Percentiles rank a stretch among this genome's conserved stretches.
These are phyloP conservation scores for Pulveroboletus sp. DNA, from an alignment of 768 basidiomycete species.

Conservation along the genomic window DNA sequence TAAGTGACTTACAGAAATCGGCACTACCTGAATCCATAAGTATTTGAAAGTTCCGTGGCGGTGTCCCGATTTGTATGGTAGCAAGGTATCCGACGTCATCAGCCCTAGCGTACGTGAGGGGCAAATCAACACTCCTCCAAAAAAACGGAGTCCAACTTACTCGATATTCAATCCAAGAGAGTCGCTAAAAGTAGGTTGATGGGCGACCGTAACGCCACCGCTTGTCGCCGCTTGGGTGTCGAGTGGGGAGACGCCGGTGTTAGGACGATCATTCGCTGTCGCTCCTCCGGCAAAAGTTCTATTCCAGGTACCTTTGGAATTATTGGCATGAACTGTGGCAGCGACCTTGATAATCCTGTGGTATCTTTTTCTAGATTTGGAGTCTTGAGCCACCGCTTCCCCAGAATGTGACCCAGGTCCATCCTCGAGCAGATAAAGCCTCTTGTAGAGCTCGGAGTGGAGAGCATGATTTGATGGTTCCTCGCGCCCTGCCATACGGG, in stretches of 20 bases:
- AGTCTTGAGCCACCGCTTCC: not conserved
- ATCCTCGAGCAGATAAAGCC: slow-evolving; percentile 35
- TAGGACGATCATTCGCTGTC: slow-evolving; percentile 14
- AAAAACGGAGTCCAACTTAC: slow-evolving; percentile 32
- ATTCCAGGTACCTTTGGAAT: slow-evolving; percentile 5
- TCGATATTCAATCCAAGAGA: slow-evolving; percentile 70
- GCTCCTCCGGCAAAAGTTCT: slow-evolving; percentile 7
- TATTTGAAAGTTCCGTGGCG: slow-evolving; percentile 49
- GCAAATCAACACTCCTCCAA: not conserved
- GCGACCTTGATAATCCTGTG: slow-evolving; percentile 10
- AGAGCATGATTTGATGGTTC: slow-evolving; percentile 48
- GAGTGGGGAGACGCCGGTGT: slow-evolving; percentile 32
- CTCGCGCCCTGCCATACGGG: slow-evolving; percentile 60
- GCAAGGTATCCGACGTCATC: slow-evolving; percentile 56
- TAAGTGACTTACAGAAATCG: slow-evolving; percentile 44
- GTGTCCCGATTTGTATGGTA: slow-evolving; percentile 62
- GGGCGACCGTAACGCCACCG: slow-evolving; percentile 40
- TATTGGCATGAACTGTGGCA: slow-evolving; percentile 1
- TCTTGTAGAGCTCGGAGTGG: slow-evolving; percentile 39
- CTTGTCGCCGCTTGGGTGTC: slow-evolving; percentile 34
- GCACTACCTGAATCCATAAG: slow-evolving; percentile 71
- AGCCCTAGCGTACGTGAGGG: slow-evolving; percentile 27
- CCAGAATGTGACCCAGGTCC: slow-evolving; percentile 14
- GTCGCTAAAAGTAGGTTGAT: slow-evolving; percentile 39
- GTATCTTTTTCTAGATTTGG: slow-evolving; percentile 5